Conservation (phyloP, 345 rosid genomes). For the Populus tremula region DNA sequence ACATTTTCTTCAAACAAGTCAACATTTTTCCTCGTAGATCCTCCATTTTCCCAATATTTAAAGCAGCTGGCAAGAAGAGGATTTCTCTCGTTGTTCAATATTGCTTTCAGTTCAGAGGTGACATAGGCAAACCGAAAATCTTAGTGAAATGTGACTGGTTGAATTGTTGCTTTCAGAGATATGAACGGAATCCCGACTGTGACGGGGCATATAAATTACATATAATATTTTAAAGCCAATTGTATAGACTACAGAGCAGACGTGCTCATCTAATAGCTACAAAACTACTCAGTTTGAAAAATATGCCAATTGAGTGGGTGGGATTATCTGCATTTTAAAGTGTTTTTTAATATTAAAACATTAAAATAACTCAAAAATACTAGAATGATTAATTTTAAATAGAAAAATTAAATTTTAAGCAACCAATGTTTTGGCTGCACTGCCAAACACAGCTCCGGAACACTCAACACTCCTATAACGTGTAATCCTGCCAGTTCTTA, state of each 20-base stretch:
- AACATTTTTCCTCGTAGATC: background rate
- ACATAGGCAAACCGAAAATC: background rate
- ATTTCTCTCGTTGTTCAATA: background rate
- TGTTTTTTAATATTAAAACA: no score
- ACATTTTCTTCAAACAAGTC: background rate
- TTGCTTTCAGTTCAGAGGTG: background rate
- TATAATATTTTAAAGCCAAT: background rate
- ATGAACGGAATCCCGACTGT: background rate
- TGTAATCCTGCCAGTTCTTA: background rate
- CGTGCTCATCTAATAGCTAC: background rate
- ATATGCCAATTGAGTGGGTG: background rate
- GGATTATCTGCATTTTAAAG: no score
- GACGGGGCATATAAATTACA: background rate
- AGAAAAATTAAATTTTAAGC: no score
- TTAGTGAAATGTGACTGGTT: background rate
- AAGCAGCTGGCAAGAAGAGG: background rate
- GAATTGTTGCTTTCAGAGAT: background rate
- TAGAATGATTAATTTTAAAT: no score
- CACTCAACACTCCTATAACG: no score
- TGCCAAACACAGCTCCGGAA: no score
- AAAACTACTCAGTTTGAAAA: background rate
- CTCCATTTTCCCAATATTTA: background rate
- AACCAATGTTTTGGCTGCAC: no score
- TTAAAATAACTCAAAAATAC: no score
- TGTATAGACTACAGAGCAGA: background rate